These are phyloP conservation scores for Pseudozyma pruni DNA, from an alignment of 1,284 basidiomycete species.

Conservation along the genomic window DNA sequence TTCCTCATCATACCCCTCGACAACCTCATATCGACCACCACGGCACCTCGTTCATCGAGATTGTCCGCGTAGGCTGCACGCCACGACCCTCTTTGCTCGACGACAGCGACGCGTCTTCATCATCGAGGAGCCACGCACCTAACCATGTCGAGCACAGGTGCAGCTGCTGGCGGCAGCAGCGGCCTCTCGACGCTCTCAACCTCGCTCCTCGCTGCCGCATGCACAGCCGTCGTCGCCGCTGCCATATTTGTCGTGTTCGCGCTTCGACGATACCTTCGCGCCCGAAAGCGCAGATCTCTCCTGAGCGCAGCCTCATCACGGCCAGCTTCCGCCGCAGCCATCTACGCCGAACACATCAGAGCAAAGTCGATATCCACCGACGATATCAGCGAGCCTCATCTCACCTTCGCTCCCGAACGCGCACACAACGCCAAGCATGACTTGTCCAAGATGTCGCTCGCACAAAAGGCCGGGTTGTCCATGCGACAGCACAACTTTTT, in stretches of 20 bases:
- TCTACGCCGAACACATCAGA: conserved; percentile 29
- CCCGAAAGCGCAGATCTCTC: conserved; percentile 23
- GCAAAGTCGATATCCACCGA: conserved; percentile 36
- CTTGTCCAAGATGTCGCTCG: conserved; percentile 25
- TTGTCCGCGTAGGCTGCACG: not conserved
- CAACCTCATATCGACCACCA: not conserved
- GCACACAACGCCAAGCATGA: conserved; percentile 31
- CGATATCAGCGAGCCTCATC: conserved; percentile 34
- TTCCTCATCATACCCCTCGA: no score
- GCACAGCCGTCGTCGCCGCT: conserved; percentile 35
- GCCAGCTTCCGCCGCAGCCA: conserved; percentile 21
- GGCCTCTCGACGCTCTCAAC: conserved; percentile 41
- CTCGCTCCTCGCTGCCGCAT: conserved; percentile 41
- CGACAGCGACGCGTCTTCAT: conserved; percentile 9
- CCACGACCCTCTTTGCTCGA: not conserved
- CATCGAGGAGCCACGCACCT: not conserved
- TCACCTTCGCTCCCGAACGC: conserved; percentile 30
- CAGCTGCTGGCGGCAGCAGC: conserved; percentile 17
- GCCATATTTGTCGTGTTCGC: conserved; percentile 39
- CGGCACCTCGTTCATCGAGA: conserved; percentile 1
- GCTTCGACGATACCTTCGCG: conserved; percentile 33
- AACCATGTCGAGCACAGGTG: conserved; percentile 39
- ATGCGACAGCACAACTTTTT: conserved; percentile 28
- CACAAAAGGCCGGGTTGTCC: conserved; percentile 27
- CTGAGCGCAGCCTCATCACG: conserved; percentile 11